Percentiles rank a stretch among this genome's conserved stretches.
Conservation (phyloP, 1,284 basidiomycete genomes). For the Moesziomyces sp. region DNA sequence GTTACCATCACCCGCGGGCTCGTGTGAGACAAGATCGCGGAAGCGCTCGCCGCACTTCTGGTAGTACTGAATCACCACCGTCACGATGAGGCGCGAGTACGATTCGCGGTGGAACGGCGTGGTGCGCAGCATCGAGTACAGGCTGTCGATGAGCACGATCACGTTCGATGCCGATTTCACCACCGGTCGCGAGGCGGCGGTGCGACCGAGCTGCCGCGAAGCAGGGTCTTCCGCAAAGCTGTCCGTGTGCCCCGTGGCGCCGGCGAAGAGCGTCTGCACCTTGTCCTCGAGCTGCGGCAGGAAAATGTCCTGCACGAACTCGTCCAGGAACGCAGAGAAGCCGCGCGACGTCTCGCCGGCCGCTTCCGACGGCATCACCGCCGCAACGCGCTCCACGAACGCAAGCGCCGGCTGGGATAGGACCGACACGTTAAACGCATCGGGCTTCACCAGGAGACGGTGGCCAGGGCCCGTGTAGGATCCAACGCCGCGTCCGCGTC, state of each 20-base stretch:
- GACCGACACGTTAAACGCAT: constrained; percentile 93
- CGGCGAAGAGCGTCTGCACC: constrained; percentile 70
- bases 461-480: constrained; percentile 74
- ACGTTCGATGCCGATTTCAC: constrained; percentile 87
- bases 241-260: constrained; percentile 70
- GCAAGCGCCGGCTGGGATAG: constrained; percentile 91
- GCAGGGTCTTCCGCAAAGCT: constrained; percentile 72
- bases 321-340: constrained; percentile 83
- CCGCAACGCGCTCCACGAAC: constrained; percentile 77
- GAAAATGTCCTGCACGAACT: constrained; percentile 93
- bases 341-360: constrained; percentile 67
- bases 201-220: constrained; percentile 9
- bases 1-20: constrained; percentile 3
- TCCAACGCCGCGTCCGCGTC: constrained; percentile 13
- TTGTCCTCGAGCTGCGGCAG: constrained; percentile 95
- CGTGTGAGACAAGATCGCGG: constrained; percentile 75
- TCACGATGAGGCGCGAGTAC: constrained; percentile 87
- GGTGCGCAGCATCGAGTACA: constrained; percentile 89
- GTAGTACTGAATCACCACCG: constrained; percentile 96
- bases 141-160: constrained; percentile 88
- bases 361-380: constrained; percentile 60
- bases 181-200: constrained; percentile 74
- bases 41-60: constrained; percentile 90
- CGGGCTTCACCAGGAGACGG: constrained; percentile 84
- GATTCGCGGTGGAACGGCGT: constrained; percentile 93